A percentile compares a stretch with the other conserved stretches of the same genome.
phyloP scores from a whole-genome alignment of 2,329 filamentous ascomycete genomes.

The Colletotrichum cereale region DNA sequence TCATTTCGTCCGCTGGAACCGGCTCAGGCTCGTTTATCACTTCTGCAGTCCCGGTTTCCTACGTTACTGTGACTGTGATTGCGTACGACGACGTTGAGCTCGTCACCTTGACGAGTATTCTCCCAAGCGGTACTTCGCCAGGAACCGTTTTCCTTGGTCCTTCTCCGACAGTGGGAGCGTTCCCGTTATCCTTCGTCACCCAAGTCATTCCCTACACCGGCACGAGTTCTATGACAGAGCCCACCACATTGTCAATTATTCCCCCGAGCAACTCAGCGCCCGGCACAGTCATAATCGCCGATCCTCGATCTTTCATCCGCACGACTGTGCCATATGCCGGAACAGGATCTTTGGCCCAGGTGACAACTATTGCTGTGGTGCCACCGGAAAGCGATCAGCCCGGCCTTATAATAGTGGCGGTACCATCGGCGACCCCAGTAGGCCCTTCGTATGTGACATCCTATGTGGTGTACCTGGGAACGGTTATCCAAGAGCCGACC shows the following conservation, averaged over 20 bases:
- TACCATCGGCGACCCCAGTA: not conserved
- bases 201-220: not conserved
- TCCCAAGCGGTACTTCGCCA: not conserved
- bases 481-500: not conserved
- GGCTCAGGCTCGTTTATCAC: slow-evolving; percentile 16
- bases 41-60: not conserved
- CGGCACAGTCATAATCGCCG: slow-evolving; percentile 3
- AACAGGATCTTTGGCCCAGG: not conserved
- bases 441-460: slow-evolving; percentile 19
- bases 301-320: not conserved
- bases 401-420: slow-evolving; percentile 24
- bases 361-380: slow-evolving; percentile 23
- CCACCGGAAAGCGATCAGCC: slow-evolving; percentile 9
- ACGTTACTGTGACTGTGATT: not conserved
- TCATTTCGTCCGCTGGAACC: not conserved
- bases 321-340: slow-evolving; percentile 2
- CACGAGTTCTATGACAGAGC: not conserved
- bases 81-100: not conserved
- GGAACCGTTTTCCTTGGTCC: slow-evolving; percentile 17
- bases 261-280: not conserved
- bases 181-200: not conserved
- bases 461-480: slow-evolving; percentile 11
- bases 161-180: not conserved
- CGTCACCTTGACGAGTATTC: not conserved
- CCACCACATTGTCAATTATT: not conserved